phyloP scores from a whole-genome alignment of 1,284 basidiomycete genomes.

The Pseudomicrostroma phylloplanum region DNA sequence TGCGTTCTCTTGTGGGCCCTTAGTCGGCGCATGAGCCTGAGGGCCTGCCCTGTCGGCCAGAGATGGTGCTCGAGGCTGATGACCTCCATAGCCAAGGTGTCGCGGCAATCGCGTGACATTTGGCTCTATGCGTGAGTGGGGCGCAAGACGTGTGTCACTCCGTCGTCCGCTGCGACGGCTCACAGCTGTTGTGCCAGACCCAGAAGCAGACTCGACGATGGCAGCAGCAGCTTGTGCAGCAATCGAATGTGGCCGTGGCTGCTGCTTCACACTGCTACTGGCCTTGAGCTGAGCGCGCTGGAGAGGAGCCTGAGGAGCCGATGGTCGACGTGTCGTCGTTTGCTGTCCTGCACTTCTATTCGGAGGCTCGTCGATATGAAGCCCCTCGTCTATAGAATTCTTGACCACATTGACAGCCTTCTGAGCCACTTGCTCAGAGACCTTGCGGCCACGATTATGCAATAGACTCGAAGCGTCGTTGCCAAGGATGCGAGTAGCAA shows the following conservation, averaged over 20 bases:
- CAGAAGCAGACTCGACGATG: conserved; percentile 2
- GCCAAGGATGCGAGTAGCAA: conserved; percentile 81
- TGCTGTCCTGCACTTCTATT: conserved; percentile 14
- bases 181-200: conserved; percentile 25
- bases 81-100: conserved; percentile 8
- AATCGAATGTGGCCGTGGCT: background rate
- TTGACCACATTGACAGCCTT: conserved; percentile 68
- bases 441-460: conserved; percentile 62
- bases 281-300: too few species aligned
- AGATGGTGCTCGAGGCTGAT: background rate
- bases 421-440: conserved; percentile 60
- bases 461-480: conserved; percentile 70
- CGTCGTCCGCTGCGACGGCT: too few species aligned
- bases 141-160: too few species aligned
- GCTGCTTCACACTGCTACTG: background rate
- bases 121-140: conserved; percentile 49
- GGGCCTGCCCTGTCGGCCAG: conserved; percentile 49
- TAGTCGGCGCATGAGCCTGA: too few species aligned
- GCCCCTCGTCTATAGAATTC: conserved; percentile 64
- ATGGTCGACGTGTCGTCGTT: background rate
- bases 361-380: conserved; percentile 54
- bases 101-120: conserved; percentile 45
- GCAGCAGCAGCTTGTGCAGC: conserved; percentile 5
- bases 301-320: background rate
- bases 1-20: too few species aligned